Percentiles rank a stretch among this genome's conserved stretches.
Conservation (phyloP, 192 early-diverging fungal species). For the Pilaira anomala region DNA sequence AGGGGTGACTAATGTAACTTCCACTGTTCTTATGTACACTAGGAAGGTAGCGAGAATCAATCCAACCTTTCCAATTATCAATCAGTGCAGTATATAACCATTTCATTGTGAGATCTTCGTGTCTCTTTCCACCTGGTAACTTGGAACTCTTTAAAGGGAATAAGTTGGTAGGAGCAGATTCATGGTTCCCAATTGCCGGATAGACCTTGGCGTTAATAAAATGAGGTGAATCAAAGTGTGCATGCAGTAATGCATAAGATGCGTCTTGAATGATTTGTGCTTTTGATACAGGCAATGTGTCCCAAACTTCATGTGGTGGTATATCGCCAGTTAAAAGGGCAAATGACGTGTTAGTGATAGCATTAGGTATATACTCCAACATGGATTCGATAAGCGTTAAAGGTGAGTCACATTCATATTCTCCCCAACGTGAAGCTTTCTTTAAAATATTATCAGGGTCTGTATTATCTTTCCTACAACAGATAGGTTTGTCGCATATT, state of each 20-base stretch:
- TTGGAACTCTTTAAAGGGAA: constrained; percentile 27
- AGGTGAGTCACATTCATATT: constrained; percentile 44
- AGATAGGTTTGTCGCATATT: constrained; percentile 45
- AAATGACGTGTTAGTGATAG: constrained; percentile 36
- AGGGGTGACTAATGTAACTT: constrained; percentile 44
- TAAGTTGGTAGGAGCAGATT: constrained; percentile 46
- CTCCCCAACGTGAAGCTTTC: constrained; percentile 35
- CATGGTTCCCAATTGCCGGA: constrained; percentile 54
- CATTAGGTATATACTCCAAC: constrained; percentile 42
- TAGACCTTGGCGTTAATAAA: constrained; percentile 39
- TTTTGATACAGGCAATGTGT: constrained; percentile 36
- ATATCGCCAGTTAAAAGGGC: constrained; percentile 52
- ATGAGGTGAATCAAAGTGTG: constrained; percentile 30
- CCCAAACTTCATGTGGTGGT: constrained; percentile 55
- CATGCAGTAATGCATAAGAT: constrained; percentile 35
- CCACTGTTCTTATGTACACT: constrained; percentile 46
- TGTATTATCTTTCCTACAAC: constrained; percentile 44
- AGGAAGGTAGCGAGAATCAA: constrained; percentile 4
- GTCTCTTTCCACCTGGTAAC: constrained; percentile 8
- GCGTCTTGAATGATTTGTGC: constrained; percentile 36
- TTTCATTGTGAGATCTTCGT: constrained; percentile 22
- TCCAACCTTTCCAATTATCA: constrained; percentile 50
- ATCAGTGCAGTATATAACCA: constrained; percentile 49
- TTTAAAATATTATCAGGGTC: constrained; percentile 26
- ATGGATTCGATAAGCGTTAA: constrained; percentile 41